Base-by-base conservation (phyloP, 1,139 yeast species). In the Fermentozyma sake region DNA sequence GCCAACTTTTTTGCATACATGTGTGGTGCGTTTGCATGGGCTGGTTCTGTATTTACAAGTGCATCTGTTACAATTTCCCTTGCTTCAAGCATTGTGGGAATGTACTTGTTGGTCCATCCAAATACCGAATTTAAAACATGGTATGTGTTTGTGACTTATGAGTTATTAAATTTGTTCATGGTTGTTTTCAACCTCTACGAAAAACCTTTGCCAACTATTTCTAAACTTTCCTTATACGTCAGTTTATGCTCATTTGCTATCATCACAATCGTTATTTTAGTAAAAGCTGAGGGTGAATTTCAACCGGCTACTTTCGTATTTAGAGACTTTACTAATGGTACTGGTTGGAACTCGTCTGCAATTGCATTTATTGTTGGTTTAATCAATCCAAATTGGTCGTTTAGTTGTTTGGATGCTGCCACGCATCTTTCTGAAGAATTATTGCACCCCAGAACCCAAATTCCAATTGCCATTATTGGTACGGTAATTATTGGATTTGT, bases 21-120 rank as follows among this genome's bases (percentile, higher is more conserved):
- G 41, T 72, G 77, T 44, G 80, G 79, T 12, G 63, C 73, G 5
- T 58, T 72, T 33, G 75, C 76, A 2, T 72, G 75, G 73, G 72
- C 73, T 18, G 80, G 80, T 6, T 51, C 79, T 3, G 58, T 74
- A 12, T 74, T 74, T 48, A 72, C 79, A 7, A 58, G 71, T 33
- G 74, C 79, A 10, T 72, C 79, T 3, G 70, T 72, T 44, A 67
- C 74, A 12, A 51, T 72, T 24, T 59, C 76, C 7, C 58, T 73
- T 29, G 74, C 77, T 14, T 54, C 59, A 23, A 62, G 65, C 30
- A 43, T 70, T 18, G 61, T 72, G 43, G 79, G 76, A 1, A 61
- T 73, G 52, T 72, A 71, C 57, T 58, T 61, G 11, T 48, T 72
- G 35, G 49, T 42, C 23, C 69, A 70, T 37, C 70, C 73, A 3